A percentile compares a stretch with the other conserved stretches of the same genome.
phyloP scores from a whole-genome alignment of 2,329 filamentous ascomycete genomes.

The Neofusicoccum ribis region DNA sequence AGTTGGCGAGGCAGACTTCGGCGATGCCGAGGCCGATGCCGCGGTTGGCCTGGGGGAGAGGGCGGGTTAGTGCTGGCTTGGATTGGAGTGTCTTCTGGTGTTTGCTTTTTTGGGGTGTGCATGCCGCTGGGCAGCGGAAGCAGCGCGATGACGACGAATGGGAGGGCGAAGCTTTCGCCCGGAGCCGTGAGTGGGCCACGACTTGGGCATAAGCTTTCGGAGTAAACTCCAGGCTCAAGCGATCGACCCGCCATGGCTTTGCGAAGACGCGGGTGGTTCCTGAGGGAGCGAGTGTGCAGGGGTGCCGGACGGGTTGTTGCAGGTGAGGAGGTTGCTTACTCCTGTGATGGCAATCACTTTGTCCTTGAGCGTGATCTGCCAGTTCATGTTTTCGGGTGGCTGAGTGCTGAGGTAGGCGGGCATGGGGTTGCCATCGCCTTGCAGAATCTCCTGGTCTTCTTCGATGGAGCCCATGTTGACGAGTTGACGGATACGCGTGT shows the following conservation, averaged over 20 bases:
- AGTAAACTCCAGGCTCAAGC: no score
- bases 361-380: conserved; percentile 46
- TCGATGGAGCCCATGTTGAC: conserved; percentile 3
- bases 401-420: conserved; percentile 43
- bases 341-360: conserved; percentile 45
- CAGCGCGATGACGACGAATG: no score
- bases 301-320: no score
- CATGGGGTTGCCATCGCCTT: conserved; percentile 25
- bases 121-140: no score
- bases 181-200: no score
- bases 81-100: not conserved
- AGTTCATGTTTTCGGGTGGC: conserved; percentile 46
- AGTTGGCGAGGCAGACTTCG: conserved; percentile 46
- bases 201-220: no score
- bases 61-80: not conserved
- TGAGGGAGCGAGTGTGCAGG: not conserved
- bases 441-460: not conserved
- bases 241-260: no score
- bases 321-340: conserved; percentile 6
- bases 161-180: no score
- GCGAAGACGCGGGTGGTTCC: no score
- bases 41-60: conserved; percentile 27
- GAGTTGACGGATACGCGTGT: not conserved
- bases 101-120: not conserved
- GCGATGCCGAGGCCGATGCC: conserved; percentile 39